Percentiles rank a stretch among this genome's conserved stretches.
These are phyloP conservation scores for Leccinum huronense DNA, from an alignment of 1,284 basidiomycete genomes.

Conservation along the genomic window DNA sequence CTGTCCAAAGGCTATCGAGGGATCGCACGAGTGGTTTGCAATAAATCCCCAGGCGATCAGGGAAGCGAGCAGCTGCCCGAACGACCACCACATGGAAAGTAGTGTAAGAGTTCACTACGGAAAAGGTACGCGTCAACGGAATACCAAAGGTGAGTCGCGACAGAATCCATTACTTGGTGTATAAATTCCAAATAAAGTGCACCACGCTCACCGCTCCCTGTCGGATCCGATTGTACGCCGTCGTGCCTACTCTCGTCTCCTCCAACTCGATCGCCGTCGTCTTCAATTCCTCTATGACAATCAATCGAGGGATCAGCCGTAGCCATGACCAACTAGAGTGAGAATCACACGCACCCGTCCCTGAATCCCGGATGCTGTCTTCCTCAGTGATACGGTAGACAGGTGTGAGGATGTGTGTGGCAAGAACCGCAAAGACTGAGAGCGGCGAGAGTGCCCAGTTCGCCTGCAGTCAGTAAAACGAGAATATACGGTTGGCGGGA, in stretches of 20 bases:
- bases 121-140: slow-evolving; percentile 7
- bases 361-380: slow-evolving; percentile 71
- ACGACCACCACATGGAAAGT: slow-evolving; percentile 63
- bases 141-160: background rate
- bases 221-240: slow-evolving; percentile 79
- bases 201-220: slow-evolving; percentile 64
- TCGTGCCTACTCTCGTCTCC: slow-evolving; percentile 81
- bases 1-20: slow-evolving; percentile 31
- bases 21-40: slow-evolving; percentile 46
- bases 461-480: slow-evolving; percentile 35
- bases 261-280: slow-evolving; percentile 82
- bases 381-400: slow-evolving; percentile 87
- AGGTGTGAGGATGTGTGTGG: slow-evolving; percentile 80
- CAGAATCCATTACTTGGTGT: slow-evolving; percentile 41
- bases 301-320: slow-evolving; percentile 10
- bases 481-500: slow-evolving; percentile 12
- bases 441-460: slow-evolving; percentile 81
- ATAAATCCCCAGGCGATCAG: slow-evolving; percentile 53
- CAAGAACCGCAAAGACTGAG: slow-evolving; percentile 86
- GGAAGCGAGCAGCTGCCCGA: slow-evolving; percentile 56
- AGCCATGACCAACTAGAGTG: background rate
- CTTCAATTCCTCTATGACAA: slow-evolving; percentile 73
- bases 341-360: slow-evolving; percentile 58
- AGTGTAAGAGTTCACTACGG: slow-evolving; percentile 58
- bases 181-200: slow-evolving; percentile 58